phyloP scores from a whole-genome alignment of 2,329 filamentous ascomycete species.

The Corynespora cassiicola region DNA sequence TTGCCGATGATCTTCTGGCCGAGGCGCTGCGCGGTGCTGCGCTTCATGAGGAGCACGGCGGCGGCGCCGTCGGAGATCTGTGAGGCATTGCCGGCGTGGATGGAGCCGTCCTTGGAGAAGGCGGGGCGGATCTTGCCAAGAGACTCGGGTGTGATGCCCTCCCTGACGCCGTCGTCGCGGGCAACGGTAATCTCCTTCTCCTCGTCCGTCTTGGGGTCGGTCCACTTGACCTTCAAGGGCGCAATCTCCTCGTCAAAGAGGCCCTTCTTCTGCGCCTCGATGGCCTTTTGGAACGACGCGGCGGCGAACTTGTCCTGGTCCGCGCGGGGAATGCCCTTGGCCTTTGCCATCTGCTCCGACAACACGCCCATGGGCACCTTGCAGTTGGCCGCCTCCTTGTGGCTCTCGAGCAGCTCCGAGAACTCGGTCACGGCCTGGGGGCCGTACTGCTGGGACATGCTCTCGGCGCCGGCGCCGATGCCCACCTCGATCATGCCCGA shows the following conservation, averaged over 20 bases:
- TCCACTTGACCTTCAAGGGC: constrained; percentile 84
- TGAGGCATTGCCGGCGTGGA: constrained; percentile 94
- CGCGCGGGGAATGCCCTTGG: constrained; percentile 72
- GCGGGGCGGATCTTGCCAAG: constrained; percentile 90
- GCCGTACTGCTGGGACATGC: constrained; percentile 92
- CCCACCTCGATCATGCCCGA: constrained; percentile 94
- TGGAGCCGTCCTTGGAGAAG: constrained; percentile 89
- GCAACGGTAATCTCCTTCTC: constrained; percentile 81
- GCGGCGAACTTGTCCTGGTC: constrained; percentile 94
- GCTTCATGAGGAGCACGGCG: constrained; percentile 94
- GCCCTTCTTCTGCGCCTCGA: constrained; percentile 83
- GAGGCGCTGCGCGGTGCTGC: constrained; percentile 84
- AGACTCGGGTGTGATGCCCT: constrained; percentile 84
- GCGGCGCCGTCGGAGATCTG: constrained; percentile 95
- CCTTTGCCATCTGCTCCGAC: constrained; percentile 94
- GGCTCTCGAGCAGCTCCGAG: constrained; percentile 82
- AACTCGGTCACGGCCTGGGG: constrained; percentile 90
- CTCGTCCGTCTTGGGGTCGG: constrained; percentile 90
- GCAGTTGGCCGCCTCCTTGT: constrained; percentile 89
- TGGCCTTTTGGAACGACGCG: constrained; percentile 88
- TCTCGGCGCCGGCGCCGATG: constrained; percentile 93
- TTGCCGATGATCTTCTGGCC: constrained; percentile 92
- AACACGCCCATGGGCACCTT: constrained; percentile 96
- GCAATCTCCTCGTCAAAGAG: constrained; percentile 92
- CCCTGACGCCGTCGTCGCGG: constrained; percentile 85